Evolutionary conservation across 345 rosid species (phyloP).

Genomic region (Pistacia integerrima): DNA sequence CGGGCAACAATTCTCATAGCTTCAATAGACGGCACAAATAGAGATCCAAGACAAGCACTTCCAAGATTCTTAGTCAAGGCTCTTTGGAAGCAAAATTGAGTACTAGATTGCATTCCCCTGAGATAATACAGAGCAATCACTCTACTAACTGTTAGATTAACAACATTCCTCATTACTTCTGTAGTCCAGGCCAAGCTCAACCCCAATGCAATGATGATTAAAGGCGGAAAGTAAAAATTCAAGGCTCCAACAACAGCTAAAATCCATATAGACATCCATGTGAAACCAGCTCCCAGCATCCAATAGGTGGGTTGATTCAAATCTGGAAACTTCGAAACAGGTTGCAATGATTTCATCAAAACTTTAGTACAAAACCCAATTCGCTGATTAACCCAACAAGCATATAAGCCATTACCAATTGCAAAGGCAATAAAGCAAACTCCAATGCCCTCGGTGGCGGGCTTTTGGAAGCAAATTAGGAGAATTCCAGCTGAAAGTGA

Average conservation of each 20-base stretch:
- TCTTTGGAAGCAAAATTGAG: slow-evolving; percentile 84
- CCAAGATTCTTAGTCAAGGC: slow-evolving; percentile 81
- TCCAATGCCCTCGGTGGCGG: slow-evolving; percentile 84
- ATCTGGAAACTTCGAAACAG: slow-evolving; percentile 72
- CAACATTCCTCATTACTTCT: slow-evolving; percentile 95
- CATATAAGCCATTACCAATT: slow-evolving; percentile 83
- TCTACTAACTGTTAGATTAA: slow-evolving; percentile 77
- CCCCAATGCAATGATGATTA: slow-evolving; percentile 51
- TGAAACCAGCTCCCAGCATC: slow-evolving; percentile 84
- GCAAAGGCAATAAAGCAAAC: slow-evolving; percentile 79
- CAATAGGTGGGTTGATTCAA: slow-evolving; percentile 75
- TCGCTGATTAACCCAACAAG: slow-evolving; percentile 82
- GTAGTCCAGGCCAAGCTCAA: slow-evolving; percentile 82
- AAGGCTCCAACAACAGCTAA: slow-evolving; percentile 86
- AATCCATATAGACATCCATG: slow-evolving; percentile 98
- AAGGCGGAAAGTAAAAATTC: slow-evolving; percentile 60
- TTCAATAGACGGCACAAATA: slow-evolving; percentile 92
- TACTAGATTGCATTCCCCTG: slow-evolving; percentile 88
- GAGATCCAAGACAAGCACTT: slow-evolving; percentile 93
- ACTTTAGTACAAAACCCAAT: slow-evolving; percentile 61
- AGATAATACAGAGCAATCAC: slow-evolving; percentile 80
- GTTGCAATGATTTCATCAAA: slow-evolving; percentile 66
- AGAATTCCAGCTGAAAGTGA: slow-evolving; percentile 87
- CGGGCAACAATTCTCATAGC: slow-evolving; percentile 82
- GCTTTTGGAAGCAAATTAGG: slow-evolving; percentile 84